Percentiles rank a stretch among this genome's conserved stretches.
Evolutionary conservation across 306 rosid species (phyloP).

Genomic region (Cyclanthera cordifolia): DNA sequence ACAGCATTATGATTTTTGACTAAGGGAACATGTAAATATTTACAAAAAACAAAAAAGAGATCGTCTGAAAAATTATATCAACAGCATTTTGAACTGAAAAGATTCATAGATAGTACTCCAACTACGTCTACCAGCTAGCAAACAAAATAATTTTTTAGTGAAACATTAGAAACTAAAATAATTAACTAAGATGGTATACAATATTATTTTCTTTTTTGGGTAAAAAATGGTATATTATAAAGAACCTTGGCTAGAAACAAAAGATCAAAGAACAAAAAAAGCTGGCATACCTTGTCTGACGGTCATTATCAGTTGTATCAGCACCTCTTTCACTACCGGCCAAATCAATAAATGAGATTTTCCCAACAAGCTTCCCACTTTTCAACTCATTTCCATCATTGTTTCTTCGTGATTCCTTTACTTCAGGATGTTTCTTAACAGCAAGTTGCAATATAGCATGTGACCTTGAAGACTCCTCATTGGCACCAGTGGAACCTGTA

Average conservation of each 20-base stretch:
- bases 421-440: slow-evolving; percentile 74
- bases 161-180: not conserved
- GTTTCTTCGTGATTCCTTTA: slow-evolving; percentile 64
- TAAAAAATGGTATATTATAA: not conserved
- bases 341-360: slow-evolving; percentile 92
- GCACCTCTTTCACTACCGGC: slow-evolving; percentile 99
- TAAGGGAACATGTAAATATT: no score
- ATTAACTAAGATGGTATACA: not conserved
- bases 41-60: not conserved
- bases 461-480: slow-evolving; percentile 97
- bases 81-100: not conserved
- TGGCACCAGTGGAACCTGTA: slow-evolving; percentile 98
- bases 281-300: slow-evolving; percentile 72
- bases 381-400: slow-evolving; percentile 72
- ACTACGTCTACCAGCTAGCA: no score
- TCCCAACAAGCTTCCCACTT: slow-evolving; percentile 83
- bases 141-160: no score
- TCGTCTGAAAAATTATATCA: not conserved
- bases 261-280: not conserved
- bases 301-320: slow-evolving; percentile 97
- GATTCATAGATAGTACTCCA: no score
- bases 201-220: not conserved
- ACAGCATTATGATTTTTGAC: not conserved
- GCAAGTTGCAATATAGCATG: slow-evolving; percentile 93
- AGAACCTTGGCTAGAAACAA: not conserved